phyloP scores from a whole-genome alignment of 139 green algal species.

The Coelastrella sp. region DNA sequence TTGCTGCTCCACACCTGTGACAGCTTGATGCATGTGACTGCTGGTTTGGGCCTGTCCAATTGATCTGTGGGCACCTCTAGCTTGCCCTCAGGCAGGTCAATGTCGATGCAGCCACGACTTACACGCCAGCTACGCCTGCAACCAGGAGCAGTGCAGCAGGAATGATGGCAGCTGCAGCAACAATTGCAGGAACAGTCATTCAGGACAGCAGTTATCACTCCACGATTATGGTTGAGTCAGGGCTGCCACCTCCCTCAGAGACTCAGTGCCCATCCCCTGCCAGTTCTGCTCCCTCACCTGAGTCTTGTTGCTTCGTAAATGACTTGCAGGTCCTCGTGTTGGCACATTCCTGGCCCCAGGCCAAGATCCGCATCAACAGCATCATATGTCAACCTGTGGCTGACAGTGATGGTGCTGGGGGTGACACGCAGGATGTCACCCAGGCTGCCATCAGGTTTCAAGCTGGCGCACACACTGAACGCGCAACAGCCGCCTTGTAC shows the following conservation, averaged over 20 bases:
- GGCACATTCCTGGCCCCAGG: constrained; percentile 33
- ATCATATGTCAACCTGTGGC: constrained; percentile 83
- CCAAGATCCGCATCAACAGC: constrained; percentile 73
- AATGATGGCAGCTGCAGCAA: not conserved
- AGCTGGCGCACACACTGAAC: constrained; percentile 68
- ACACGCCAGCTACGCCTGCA: constrained; percentile 60
- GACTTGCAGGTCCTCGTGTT: constrained; percentile 41
- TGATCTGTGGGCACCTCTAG: constrained; percentile 55
- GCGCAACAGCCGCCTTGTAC: constrained; percentile 54
- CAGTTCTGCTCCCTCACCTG: constrained; percentile 15
- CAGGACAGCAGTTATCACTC: too few species aligned
- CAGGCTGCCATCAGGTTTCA: constrained; percentile 72
- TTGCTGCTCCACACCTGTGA: constrained; percentile 9
- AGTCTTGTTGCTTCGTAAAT: constrained; percentile 50
- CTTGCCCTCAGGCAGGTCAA: constrained; percentile 74
- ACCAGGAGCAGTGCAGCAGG: not conserved
- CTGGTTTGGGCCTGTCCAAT: constrained; percentile 34
- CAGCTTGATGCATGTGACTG: constrained; percentile 45
- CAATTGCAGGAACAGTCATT: too few species aligned
- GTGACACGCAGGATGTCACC: constrained; percentile 48
- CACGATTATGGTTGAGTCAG: too few species aligned
- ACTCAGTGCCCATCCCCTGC: not conserved
- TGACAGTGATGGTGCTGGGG: constrained; percentile 63
- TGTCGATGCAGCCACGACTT: constrained; percentile 67
- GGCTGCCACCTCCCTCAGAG: not conserved